A percentile compares a stretch with the other conserved stretches of the same genome.
phyloP scores from a whole-genome alignment of 1,284 basidiomycete genomes.

The Flammula alnicola region DNA sequence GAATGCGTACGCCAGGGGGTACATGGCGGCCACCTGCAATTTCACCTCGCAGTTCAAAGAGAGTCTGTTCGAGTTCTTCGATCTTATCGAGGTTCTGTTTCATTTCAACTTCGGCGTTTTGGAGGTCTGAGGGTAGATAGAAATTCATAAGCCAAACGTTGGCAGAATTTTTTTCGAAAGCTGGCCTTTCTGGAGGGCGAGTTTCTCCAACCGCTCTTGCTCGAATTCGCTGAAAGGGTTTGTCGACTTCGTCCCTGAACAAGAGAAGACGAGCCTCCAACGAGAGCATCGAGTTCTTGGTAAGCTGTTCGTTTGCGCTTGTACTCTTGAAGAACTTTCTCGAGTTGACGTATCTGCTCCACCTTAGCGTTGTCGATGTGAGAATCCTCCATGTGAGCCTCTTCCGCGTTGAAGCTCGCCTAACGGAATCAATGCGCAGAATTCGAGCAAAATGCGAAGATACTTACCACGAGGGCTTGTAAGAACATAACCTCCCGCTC shows the following conservation, averaged over 20 bases:
- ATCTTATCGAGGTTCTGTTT: conserved; percentile 54
- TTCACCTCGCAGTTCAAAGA: conserved; percentile 77
- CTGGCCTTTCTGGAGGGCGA: conserved; percentile 50
- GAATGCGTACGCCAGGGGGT: conserved; percentile 69
- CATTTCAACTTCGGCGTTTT: conserved; percentile 40
- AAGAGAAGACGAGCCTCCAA: conserved; percentile 33
- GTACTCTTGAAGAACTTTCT: conserved; percentile 58
- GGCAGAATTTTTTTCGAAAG: conserved; percentile 1
- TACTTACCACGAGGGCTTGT: conserved; percentile 63
- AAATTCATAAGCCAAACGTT: not conserved
- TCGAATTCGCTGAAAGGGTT: conserved; percentile 49
- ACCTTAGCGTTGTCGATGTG: conserved; percentile 40
- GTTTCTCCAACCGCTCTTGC: conserved; percentile 41
- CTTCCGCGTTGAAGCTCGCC: conserved; percentile 67
- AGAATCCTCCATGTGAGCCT: conserved; percentile 32
- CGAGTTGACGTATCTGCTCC: conserved; percentile 59
- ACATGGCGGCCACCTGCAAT: conserved; percentile 80
- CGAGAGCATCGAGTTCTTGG: conserved; percentile 48
- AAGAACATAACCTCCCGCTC: conserved; percentile 68
- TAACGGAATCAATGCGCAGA: conserved; percentile 27
- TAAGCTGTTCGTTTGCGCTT: conserved; percentile 52
- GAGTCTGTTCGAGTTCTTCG: conserved; percentile 62
- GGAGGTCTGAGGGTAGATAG: conserved; percentile 42
- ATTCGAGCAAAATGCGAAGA: not conserved
- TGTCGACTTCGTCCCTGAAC: conserved; percentile 35